Evolutionary conservation across 139 green algal genomes (phyloP).

Genomic region (Zygnema circumcarinatum): DNA sequence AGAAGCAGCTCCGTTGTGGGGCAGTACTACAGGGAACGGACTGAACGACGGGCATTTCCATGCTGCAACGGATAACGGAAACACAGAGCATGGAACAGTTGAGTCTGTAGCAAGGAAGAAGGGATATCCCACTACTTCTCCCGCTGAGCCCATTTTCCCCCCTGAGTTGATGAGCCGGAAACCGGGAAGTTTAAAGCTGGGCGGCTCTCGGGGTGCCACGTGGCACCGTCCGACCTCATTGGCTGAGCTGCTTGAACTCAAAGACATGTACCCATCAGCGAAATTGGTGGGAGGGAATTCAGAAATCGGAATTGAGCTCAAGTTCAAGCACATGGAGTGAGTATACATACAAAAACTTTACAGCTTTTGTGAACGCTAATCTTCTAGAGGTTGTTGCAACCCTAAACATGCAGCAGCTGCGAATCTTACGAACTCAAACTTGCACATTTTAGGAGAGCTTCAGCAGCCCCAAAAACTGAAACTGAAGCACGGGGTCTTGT

Average conservation of each 20-base stretch:
- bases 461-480: too few relatives aligned
- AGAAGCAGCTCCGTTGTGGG: too few relatives aligned
- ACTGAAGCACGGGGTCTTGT: too few relatives aligned
- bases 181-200: conserved; percentile 57
- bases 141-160: conserved; percentile 94
- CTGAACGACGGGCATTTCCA: too few relatives aligned
- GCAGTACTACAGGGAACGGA: too few relatives aligned
- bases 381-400: too few relatives aligned
- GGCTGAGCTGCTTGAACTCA: conserved; percentile 77
- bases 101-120: background rate
- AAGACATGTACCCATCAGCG: conserved; percentile 61
- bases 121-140: background rate
- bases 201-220: background rate
- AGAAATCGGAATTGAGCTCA: conserved; percentile 96
- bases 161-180: conserved; percentile 76
- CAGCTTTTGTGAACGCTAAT: too few relatives aligned
- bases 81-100: conserved; percentile 3
- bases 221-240: conserved; percentile 76
- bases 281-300: conserved; percentile 93
- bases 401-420: too few relatives aligned
- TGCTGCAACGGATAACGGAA: background rate
- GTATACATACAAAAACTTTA: background rate
- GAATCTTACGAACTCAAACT: too few relatives aligned
- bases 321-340: conserved; percentile 83
- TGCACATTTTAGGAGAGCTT: too few relatives aligned